These are phyloP conservation scores for Chalciporus chontae DNA, from an alignment of 768 basidiomycete species.

Conservation along the genomic window DNA sequence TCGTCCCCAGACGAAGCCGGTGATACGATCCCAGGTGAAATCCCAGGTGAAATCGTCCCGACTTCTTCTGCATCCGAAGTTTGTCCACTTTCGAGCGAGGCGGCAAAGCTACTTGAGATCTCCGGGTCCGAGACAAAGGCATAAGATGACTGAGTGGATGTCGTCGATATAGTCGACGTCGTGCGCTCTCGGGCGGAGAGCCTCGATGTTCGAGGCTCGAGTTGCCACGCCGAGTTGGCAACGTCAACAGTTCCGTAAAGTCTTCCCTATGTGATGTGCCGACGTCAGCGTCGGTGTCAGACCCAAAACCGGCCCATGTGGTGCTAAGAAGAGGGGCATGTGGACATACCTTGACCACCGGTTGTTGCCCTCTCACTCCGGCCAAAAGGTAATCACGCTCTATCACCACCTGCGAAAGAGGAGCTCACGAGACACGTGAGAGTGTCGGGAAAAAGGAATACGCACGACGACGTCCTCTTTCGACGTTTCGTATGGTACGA, in stretches of 20 bases:
- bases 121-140: slow-evolving; percentile 82
- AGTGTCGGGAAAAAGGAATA: background rate
- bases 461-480: slow-evolving; percentile 70
- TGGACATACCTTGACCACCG: slow-evolving; percentile 66
- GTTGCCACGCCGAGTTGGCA: slow-evolving; percentile 70
- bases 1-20: slow-evolving; percentile 61
- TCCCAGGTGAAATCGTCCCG: slow-evolving; percentile 48
- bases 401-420: slow-evolving; percentile 55
- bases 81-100: slow-evolving; percentile 72
- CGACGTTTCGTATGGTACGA: slow-evolving; percentile 67
- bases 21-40: slow-evolving; percentile 62
- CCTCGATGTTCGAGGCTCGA: slow-evolving; percentile 59
- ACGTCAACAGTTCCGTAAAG: slow-evolving; percentile 70
- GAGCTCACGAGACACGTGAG: background rate
- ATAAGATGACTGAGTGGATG: slow-evolving; percentile 77
- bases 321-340: background rate
- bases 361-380: slow-evolving; percentile 64
- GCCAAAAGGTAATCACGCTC: slow-evolving; percentile 71
- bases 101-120: slow-evolving; percentile 81
- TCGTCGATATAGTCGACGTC: slow-evolving; percentile 68
- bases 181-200: slow-evolving; percentile 66
- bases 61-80: slow-evolving; percentile 71
- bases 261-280: slow-evolving; percentile 48
- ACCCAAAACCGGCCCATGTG: too few species aligned
- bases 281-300: background rate